phyloP scores from a whole-genome alignment of 2,329 filamentous ascomycete genomes.

The Fusarium incarnatum region DNA sequence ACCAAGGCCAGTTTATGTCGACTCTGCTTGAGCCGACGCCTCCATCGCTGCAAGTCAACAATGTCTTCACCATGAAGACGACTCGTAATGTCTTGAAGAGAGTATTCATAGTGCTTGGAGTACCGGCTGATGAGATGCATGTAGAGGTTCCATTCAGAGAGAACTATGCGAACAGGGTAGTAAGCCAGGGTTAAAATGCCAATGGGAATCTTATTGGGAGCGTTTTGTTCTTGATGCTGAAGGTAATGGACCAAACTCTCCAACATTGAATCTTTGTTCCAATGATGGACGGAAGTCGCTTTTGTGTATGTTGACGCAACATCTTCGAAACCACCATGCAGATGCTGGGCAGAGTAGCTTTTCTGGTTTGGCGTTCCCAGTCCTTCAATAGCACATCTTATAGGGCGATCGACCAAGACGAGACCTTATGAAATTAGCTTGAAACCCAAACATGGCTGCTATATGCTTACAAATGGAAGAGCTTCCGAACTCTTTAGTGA shows the following conservation, averaged over 20 bases:
- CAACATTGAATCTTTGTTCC: background rate
- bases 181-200: background rate
- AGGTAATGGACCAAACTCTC: background rate
- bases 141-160: background rate
- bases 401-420: background rate
- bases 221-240: rapidly evolving
- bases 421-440: background rate
- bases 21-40: rapidly evolving
- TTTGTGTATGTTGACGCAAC: background rate
- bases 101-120: conserved; percentile 2
- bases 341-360: rapidly evolving
- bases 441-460: too few relatives aligned
- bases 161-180: background rate
- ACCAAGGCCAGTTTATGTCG: rapidly evolving
- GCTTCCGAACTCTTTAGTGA: background rate
- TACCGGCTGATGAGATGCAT: background rate
- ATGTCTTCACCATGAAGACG: background rate
- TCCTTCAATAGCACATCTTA: background rate
- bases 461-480: too few relatives aligned
- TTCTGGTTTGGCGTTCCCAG: rapidly evolving
- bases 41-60: background rate
- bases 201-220: too few relatives aligned
- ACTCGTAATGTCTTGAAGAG: background rate
- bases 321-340: background rate
- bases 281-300: rapidly evolving